Base-by-base conservation (phyloP, 2,329 filamentous ascomycete genomes). In the Penicillium sclerotiorum region DNA sequence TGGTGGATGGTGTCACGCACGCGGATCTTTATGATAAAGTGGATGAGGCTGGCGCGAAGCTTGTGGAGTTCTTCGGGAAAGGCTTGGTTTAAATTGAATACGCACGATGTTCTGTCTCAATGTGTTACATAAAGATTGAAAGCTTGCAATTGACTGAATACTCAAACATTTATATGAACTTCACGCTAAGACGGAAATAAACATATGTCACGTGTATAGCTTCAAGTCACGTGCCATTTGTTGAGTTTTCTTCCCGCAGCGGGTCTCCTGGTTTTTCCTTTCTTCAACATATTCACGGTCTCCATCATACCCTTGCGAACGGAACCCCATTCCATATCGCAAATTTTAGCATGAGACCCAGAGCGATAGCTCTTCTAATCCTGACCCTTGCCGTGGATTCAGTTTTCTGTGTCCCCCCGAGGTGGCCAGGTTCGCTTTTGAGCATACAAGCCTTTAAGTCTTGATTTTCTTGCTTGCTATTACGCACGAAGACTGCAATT, bases 271-370 rank as follows among this genome's bases (percentile, higher is more conserved):
- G 9, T 50, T 58, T 59, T 41, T 49, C 50, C 47, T 59, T 60
- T 56, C 55, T 52, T 57, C 57, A 62, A 58, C 59, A 62, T 65
- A 57, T 57, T 60, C 57, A 62, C 70, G 72, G 72, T 74, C 72
- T 71, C 70, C 68, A 70, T 66, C 64, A 73, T 74, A 73, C 71
- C 71, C 72, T 74, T 74, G 72, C 67, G 58, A 64, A 69, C 67
- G 66, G 66, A 68, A 54, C 46, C 41, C 56, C 47, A 60, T 73
- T 72, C 66, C 65, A 59, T 69, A 28, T 61, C 63, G 59, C 69
- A 74, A 74, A 74, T 73, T 73, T 68, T 64, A 66, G 62, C 55
- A 58, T 28, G 64, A 69, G 72, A 74, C 72, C 71, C 57, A 74
- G 72, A 74, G 45, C 53, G 63, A 74, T 53, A 46, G 71, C 71